These are phyloP conservation scores for Pholiota adiposa DNA, from an alignment of 1,284 basidiomycete species.

Conservation along the genomic window DNA sequence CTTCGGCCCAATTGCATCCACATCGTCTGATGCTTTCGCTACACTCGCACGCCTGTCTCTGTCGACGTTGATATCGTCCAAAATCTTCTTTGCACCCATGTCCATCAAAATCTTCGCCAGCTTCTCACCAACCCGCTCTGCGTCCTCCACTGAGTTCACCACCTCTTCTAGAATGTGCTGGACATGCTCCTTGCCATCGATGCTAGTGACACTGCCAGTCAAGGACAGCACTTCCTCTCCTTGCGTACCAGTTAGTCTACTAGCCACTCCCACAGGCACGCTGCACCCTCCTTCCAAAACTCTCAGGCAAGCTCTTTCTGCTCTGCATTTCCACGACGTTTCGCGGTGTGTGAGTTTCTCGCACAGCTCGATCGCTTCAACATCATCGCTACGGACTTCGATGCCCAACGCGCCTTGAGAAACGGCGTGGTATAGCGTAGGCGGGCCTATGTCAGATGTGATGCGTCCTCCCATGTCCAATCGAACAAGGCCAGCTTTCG, in stretches of 20 bases:
- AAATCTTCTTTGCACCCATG: constrained; percentile 74
- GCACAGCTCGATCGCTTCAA: constrained; percentile 64
- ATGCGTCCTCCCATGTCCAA: constrained; percentile 80
- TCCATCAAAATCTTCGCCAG: constrained; percentile 69
- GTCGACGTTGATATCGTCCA: constrained; percentile 79
- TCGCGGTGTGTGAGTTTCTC: constrained; percentile 72
- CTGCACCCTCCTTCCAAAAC: constrained; percentile 96
- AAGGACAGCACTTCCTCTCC: constrained; percentile 56
- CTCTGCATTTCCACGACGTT: constrained; percentile 77
- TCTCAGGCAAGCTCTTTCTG: constrained; percentile 87
- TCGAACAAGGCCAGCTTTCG: constrained; percentile 92
- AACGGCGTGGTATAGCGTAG: constrained; percentile 87
- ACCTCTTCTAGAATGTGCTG: constrained; percentile 61
- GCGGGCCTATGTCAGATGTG: constrained; percentile 76
- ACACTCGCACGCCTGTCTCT: constrained; percentile 59
- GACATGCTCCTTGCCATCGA: constrained; percentile 75
- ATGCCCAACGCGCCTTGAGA: constrained; percentile 93
- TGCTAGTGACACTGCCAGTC: constrained; percentile 80
- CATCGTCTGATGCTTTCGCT: constrained; percentile 38
- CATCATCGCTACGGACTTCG: constrained; percentile 83
- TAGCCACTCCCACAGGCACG: constrained; percentile 92
- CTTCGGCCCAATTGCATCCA: neutral
- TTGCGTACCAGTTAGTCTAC: constrained; percentile 40
- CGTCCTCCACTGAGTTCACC: constrained; percentile 62
- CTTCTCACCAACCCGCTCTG: constrained; percentile 68